Conservation (phyloP, 1,284 basidiomycete genomes). For the Cryptococcus floricola region DNA sequence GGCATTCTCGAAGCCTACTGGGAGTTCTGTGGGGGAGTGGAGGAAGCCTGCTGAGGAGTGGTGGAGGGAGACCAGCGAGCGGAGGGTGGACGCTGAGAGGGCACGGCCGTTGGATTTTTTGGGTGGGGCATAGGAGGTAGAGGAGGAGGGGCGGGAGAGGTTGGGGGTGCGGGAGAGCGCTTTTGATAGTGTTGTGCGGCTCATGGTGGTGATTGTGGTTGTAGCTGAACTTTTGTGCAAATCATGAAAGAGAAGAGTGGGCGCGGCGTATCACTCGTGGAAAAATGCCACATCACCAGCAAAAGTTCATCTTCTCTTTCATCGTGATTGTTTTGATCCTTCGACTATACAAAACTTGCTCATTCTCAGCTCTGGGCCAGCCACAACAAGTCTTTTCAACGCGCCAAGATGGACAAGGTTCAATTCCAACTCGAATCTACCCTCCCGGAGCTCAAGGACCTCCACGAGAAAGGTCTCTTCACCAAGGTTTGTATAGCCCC, state of each 20-base stretch:
- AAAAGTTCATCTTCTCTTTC: neutral
- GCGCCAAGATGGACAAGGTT: slow-evolving; percentile 75
- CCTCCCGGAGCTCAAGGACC: slow-evolving; percentile 92
- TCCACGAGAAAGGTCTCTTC: slow-evolving; percentile 83
- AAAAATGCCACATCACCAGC: neutral
- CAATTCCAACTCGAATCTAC: slow-evolving; percentile 95
- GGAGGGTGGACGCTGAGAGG: slow-evolving; percentile 24
- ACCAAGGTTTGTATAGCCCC: slow-evolving; percentile 59
- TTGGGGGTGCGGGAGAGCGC: neutral
- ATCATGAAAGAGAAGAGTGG: neutral
- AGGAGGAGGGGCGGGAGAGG: slow-evolving; percentile 2
- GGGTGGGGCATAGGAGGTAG: slow-evolving; percentile 8
- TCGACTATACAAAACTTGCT: too few species aligned
- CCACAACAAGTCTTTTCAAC: neutral
- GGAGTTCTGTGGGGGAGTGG: slow-evolving; percentile 28
- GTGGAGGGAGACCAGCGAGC: slow-evolving; percentile 38
- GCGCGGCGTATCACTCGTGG: neutral
- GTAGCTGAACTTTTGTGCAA: neutral
- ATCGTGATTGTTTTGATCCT: too few species aligned
- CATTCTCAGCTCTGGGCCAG: too few species aligned
- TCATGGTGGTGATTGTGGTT: slow-evolving; percentile 7
- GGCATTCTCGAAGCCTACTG: slow-evolving; percentile 31
- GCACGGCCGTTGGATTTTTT: slow-evolving; percentile 10
- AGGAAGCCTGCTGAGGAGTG: slow-evolving; percentile 43
- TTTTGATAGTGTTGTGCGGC: slow-evolving; percentile 3